Evolutionary conservation across 1,284 basidiomycete genomes (phyloP).

Genomic region (Cryptococcus sp.): DNA sequence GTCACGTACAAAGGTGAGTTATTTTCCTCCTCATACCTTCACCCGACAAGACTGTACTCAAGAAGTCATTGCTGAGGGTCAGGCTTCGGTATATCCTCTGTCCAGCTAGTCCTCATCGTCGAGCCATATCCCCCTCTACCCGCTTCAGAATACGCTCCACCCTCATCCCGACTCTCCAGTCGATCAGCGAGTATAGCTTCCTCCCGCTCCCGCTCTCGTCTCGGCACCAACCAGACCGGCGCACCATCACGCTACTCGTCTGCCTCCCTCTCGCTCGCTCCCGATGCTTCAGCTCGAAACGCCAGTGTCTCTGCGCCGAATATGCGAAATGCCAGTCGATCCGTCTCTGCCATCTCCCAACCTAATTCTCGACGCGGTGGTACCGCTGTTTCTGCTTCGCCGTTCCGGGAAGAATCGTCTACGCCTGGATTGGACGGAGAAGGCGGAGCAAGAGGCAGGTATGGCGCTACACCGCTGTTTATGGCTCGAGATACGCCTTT

Average conservation of each 20-base stretch:
- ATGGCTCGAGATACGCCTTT: constrained; percentile 39
- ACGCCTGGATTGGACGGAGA: constrained; percentile 20
- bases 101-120: constrained; percentile 43
- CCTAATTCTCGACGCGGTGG: constrained; percentile 27
- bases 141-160: constrained; percentile 37
- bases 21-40: background rate
- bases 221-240: constrained; percentile 12
- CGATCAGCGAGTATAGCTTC: constrained; percentile 32
- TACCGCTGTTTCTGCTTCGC: constrained; percentile 8
- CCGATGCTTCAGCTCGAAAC: constrained; percentile 5
- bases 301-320: constrained; percentile 17
- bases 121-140: constrained; percentile 43
- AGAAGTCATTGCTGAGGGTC: background rate
- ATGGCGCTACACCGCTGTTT: constrained; percentile 35
- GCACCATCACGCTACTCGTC: constrained; percentile 25
- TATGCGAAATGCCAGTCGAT: constrained; percentile 38
- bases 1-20: constrained; percentile 36
- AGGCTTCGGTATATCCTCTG: constrained; percentile 43
- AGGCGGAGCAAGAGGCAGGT: constrained; percentile 1
- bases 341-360: constrained; percentile 20
- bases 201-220: constrained; percentile 27
- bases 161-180: constrained; percentile 38
- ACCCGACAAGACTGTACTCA: background rate
- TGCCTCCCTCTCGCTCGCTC: constrained; percentile 24
- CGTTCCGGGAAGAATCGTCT: constrained; percentile 15